Percentiles rank a stretch among this genome's conserved stretches.
Conservation (phyloP, 805 yeast species). For the Isabelozyma rhagii region DNA sequence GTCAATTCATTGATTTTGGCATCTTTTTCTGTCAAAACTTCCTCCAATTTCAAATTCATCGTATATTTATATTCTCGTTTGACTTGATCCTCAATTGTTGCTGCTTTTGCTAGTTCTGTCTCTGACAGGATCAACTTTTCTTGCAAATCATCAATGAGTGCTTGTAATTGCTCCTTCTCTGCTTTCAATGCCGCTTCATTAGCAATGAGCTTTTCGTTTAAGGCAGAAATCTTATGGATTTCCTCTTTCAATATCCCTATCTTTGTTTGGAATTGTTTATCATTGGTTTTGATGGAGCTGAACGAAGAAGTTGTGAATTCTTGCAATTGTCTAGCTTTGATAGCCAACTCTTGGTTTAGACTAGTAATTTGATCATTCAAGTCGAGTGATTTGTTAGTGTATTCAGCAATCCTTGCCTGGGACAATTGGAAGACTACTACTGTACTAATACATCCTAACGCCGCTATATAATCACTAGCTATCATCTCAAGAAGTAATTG, state of each 20-base stretch:
- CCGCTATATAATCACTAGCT: constrained; percentile 12
- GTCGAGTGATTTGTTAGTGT: constrained; percentile 7
- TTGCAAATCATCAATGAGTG: not conserved
- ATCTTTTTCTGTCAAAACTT: not conserved
- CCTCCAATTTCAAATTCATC: not conserved
- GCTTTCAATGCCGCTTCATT: not conserved
- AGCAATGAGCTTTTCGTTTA: constrained; percentile 2
- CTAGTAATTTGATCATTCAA: constrained; percentile 7
- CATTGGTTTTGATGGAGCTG: constrained; percentile 3
- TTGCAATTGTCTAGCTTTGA: constrained; percentile 5
- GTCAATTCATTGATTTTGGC: not conserved
- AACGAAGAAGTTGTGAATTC: constrained; percentile 1
- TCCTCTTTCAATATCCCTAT: not conserved
- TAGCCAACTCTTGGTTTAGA: constrained; percentile 4
- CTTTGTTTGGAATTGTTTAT: not conserved
- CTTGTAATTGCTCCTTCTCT: not conserved
- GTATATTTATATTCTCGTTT: constrained; percentile 2
- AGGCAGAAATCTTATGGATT: constrained; percentile 1
- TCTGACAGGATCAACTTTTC: constrained; percentile 5
- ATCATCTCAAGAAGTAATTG: constrained; percentile 4
- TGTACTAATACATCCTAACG: constrained; percentile 15
- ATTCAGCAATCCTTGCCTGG: constrained; percentile 13
- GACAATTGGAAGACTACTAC: constrained; percentile 16
- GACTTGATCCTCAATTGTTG: constrained; percentile 9
- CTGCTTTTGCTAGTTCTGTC: constrained; percentile 11